Evolutionary conservation across 2,329 filamentous ascomycete species (phyloP), one percentile per base, ranked within the genome.

Genomic region (Plectosphaerella plurivora): DNA sequence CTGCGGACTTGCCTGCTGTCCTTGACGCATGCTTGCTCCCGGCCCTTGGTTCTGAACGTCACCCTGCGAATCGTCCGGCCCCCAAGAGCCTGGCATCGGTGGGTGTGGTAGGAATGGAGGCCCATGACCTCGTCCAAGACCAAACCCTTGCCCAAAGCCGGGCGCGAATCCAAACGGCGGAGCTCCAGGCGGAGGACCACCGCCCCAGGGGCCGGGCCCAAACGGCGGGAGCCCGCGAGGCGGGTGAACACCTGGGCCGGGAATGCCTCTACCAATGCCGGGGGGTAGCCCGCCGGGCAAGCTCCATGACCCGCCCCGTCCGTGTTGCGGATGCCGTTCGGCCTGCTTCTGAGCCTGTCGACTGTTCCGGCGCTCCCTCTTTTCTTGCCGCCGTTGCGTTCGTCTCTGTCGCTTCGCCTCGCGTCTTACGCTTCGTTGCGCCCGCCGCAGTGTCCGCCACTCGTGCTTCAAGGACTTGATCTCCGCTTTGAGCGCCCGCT

Each of bases 381-480:
- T 65, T 48, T 72, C 68, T 4, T 60, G 65, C 45, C 60, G 68
- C 10, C 61, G 59, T 44, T 57, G 60, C 49, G 56, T 57, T 20
- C 61, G 63, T 3, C 63, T 58, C 44, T 65, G 61, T 22, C 61
- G 65, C 50, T 63, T 70, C 10, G 61, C 60, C 2, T 68, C 63
- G 51, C 60, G 68, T 45, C 62, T 63, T 42, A 61, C 57, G 18
- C 61, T 61, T 51, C 60, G 64, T 51, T 66, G 63, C 52, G 68
- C 55, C 49, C 60, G 63, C 45, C 60, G 65, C 42, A 62, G 54
- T 52, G 60, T 60, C 52, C 72, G 74, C 67, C 76, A 81, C 51
- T 71, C 63, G 41, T 69, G 64, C 50, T 69, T 68, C 25, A 83
- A 61, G 3, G 60, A 62, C 57, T 73, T 77, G 51, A 81, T 66